These are phyloP conservation scores for Nymphaea thermarum DNA, from an alignment of 164 flowering plant species.

Conservation along the genomic window DNA sequence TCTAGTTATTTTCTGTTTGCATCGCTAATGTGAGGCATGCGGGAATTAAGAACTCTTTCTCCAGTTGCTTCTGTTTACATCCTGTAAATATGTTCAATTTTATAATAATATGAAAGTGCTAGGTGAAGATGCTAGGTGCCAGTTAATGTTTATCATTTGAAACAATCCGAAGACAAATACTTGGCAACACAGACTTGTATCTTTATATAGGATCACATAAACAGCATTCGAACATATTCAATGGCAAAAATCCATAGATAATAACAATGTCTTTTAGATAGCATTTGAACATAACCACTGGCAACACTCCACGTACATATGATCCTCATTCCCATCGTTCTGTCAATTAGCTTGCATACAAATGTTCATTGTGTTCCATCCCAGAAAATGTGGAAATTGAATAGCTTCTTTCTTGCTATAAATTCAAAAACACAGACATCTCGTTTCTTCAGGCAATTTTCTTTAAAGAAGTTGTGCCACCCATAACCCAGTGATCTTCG, in stretches of 20 bases:
- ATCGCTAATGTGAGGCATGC: too few relatives aligned
- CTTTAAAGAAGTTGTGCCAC: background rate
- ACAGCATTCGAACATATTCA: background rate
- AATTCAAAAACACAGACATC: background rate
- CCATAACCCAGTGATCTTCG: background rate
- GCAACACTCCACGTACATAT: background rate
- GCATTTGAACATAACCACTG: background rate
- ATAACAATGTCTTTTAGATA: background rate
- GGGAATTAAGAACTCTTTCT: too few relatives aligned
- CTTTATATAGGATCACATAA: too few relatives aligned
- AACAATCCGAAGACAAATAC: too few relatives aligned
- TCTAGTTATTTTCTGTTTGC: too few relatives aligned
- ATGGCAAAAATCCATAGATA: background rate
- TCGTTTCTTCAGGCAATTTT: background rate
- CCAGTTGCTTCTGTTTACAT: too few relatives aligned
- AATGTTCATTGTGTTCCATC: background rate
- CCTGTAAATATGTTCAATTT: too few relatives aligned
- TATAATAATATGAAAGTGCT: too few relatives aligned
- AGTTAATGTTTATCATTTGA: too few relatives aligned
- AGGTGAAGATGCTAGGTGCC: too few relatives aligned
- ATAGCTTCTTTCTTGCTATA: background rate
- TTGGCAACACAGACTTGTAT: too few relatives aligned
- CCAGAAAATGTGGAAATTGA: background rate
- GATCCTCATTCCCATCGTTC: background rate
- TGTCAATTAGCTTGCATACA: too few relatives aligned